phyloP scores from a whole-genome alignment of 495 filamentous ascomycete genomes.

The Articulospora tetracladia region DNA sequence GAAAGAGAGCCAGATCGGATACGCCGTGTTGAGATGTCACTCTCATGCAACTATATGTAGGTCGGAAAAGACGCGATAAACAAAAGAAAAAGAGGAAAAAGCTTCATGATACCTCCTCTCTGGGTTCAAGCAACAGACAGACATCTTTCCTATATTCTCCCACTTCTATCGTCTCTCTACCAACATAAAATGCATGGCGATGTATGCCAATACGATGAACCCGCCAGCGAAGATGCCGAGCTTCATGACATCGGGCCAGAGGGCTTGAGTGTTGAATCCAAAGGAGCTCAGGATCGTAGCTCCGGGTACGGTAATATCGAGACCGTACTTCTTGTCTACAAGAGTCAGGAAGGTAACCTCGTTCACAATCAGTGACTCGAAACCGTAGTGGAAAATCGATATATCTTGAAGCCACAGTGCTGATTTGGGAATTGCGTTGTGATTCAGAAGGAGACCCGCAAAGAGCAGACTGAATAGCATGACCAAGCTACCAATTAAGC shows the following conservation, averaged over 20 bases:
- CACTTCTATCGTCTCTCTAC: conserved; percentile 71
- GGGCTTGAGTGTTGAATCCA: conserved; percentile 78
- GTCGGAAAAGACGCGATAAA: no score
- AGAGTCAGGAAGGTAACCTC: conserved; percentile 90
- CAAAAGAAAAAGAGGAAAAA: no score
- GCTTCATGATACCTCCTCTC: no score
- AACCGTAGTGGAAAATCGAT: conserved; percentile 99
- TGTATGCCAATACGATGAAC: conserved; percentile 87
- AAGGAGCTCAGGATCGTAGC: conserved; percentile 92
- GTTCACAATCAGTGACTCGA: conserved; percentile 95
- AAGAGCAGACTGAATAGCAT: conserved; percentile 98
- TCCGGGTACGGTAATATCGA: conserved; percentile 94
- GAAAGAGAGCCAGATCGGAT: no score
- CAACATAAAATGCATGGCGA: conserved; percentile 87
- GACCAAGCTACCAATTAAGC: conserved; percentile 89
- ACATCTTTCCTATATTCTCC: not conserved
- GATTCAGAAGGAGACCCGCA: conserved; percentile 88
- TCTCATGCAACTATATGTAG: no score
- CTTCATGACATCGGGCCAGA: conserved; percentile 82
- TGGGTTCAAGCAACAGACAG: not conserved
- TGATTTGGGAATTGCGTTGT: conserved; percentile 80
- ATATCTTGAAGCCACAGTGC: conserved; percentile 89
- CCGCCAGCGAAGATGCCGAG: conserved; percentile 75
- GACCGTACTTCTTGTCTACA: conserved; percentile 87
- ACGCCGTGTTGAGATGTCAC: no score